These are phyloP conservation scores for Cladosporium oxysporum DNA, from an alignment of 2,329 filamentous ascomycete species.

Conservation along the genomic window DNA sequence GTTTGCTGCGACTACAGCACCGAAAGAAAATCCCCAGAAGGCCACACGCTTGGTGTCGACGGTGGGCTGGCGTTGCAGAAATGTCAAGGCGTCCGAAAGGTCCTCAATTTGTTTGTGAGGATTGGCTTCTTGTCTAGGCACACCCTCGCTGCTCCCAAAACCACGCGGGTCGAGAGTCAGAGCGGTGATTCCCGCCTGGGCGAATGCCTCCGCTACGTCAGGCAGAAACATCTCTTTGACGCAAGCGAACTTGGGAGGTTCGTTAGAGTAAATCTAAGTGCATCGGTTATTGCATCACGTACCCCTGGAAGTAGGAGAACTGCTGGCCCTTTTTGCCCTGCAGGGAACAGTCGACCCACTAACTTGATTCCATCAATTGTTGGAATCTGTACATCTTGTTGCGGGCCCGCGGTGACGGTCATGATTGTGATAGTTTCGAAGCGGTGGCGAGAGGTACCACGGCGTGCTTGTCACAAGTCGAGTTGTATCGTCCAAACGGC, in stretches of 20 bases:
- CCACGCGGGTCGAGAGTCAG: constrained; percentile 42
- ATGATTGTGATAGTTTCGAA: neutral
- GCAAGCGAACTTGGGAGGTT: constrained; percentile 32
- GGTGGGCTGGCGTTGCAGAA: constrained; percentile 29
- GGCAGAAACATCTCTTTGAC: constrained; percentile 39
- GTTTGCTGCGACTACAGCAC: constrained; percentile 30
- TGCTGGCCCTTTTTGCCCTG: neutral
- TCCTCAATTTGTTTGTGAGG: constrained; percentile 39
- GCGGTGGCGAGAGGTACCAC: neutral
- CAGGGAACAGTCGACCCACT: neutral
- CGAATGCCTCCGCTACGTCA: constrained; percentile 39
- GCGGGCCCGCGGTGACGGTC: neutral
- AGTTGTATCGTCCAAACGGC: neutral
- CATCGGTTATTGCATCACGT: neutral
- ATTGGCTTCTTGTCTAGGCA: constrained; percentile 43
- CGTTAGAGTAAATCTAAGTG: neutral
- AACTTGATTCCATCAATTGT: neutral
- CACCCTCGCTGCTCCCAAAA: constrained; percentile 42
- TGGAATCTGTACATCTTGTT: neutral
- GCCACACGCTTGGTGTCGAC: constrained; percentile 37
- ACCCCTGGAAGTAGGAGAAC: neutral
- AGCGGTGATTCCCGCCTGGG: constrained; percentile 38
- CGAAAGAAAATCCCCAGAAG: constrained; percentile 44
- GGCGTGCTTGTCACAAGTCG: too few relatives aligned
- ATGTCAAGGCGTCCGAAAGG: constrained; percentile 42